Evolutionary conservation across 2,329 filamentous ascomycete species (phyloP).

Genomic region (Aspergillus pseudoterreus): DNA sequence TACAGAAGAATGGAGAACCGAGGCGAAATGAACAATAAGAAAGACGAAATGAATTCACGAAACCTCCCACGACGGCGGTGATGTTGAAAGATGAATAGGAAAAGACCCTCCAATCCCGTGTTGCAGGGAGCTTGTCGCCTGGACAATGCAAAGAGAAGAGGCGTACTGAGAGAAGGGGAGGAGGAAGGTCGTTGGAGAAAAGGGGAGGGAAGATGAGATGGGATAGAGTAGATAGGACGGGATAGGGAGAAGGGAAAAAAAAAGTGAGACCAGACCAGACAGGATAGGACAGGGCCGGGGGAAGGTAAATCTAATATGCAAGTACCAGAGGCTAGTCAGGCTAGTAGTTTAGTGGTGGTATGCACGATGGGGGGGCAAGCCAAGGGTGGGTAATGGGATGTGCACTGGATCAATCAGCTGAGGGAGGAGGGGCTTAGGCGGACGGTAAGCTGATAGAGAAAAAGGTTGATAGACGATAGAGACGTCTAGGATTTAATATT

Average conservation of each 20-base stretch:
- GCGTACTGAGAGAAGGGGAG: conserved; percentile 11
- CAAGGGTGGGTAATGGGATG: conserved; percentile 17
- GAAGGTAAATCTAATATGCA: conserved; percentile 19
- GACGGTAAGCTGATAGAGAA: conserved; percentile 8
- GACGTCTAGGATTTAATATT: no score
- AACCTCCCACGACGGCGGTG: conserved; percentile 12
- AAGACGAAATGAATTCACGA: conserved; percentile 6
- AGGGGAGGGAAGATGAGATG: conserved; percentile 7
- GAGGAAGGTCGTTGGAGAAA: conserved; percentile 7
- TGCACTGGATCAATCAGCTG: conserved; percentile 25
- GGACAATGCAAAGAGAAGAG: conserved; percentile 17
- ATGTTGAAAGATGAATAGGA: conserved; percentile 7
- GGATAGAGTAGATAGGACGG: conserved; percentile 5
- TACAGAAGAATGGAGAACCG: conserved; percentile 1
- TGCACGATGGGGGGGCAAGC: conserved; percentile 10
- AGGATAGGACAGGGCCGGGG: conserved; percentile 15
- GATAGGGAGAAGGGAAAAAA: background rate
- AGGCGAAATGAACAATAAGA: conserved; percentile 3
- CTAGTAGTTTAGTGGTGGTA: conserved; percentile 9
- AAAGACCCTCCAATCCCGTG: conserved; percentile 6
- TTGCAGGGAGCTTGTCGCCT: conserved; percentile 18
- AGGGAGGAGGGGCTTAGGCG: conserved; percentile 14
- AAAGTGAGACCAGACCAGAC: conserved; percentile 5
- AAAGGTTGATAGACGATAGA: background rate
- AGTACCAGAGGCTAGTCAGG: conserved; percentile 17